Conservation (phyloP, 2,329 filamentous ascomycete genomes). For the Cladosporium sp. region DNA sequence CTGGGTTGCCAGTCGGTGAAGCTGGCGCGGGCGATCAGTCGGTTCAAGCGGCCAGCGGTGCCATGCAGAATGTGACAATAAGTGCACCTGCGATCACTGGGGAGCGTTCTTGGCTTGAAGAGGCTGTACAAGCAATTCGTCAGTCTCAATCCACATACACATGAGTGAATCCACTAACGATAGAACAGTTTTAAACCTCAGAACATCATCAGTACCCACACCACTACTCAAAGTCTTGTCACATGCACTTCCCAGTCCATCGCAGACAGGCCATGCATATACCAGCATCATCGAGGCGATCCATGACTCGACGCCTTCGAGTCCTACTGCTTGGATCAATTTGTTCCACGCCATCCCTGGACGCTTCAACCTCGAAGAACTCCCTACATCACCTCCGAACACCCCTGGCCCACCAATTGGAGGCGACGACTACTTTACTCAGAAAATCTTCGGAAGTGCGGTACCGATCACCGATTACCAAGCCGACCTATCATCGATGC, state of each 20-base stretch:
- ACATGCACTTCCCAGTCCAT: constrained; percentile 60
- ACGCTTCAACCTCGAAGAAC: constrained; percentile 61
- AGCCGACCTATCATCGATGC: constrained; percentile 51
- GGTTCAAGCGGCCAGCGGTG: constrained; percentile 11
- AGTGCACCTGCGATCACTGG: constrained; percentile 11
- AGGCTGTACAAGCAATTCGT: constrained; percentile 33
- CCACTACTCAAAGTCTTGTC: constrained; percentile 58
- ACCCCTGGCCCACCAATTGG: constrained; percentile 55
- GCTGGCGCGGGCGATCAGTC: constrained; percentile 11
- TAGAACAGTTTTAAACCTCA: constrained; percentile 41
- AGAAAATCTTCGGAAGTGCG: constrained; percentile 62
- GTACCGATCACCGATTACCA: constrained; percentile 61
- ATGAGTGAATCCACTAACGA: constrained; percentile 11
- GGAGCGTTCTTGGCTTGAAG: constrained; percentile 30
- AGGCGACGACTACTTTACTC: constrained; percentile 62
- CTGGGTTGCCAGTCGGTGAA: constrained; percentile 25
- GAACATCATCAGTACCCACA: constrained; percentile 33
- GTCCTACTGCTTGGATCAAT: constrained; percentile 60
- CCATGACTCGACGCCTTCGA: constrained; percentile 52
- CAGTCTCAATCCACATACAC: constrained; percentile 19
- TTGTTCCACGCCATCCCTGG: constrained; percentile 64
- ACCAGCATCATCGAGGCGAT: constrained; percentile 56
- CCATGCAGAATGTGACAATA: constrained; percentile 10
- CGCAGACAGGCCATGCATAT: constrained; percentile 52
- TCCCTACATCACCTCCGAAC: constrained; percentile 63